Base-by-base conservation (phyloP, 352 stramenopile genomes). In the Pythium rishiriense region DNA sequence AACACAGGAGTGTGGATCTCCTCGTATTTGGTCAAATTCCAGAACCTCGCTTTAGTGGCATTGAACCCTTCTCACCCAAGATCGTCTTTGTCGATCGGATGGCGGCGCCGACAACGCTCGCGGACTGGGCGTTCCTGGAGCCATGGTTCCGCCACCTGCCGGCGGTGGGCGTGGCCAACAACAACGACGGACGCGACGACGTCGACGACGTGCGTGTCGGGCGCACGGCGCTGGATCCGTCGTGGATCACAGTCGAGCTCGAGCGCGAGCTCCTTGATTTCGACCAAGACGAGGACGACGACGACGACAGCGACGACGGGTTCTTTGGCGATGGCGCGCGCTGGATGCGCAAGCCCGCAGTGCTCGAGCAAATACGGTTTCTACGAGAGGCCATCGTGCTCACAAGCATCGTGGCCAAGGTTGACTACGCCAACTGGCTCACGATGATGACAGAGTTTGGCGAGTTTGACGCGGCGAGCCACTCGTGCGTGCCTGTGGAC, bases 341-440 rank as follows among this genome's bases (percentile, higher is more conserved):
- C 17, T 56, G 49, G 17, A 21, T 56, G 17, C 21, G 22, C 8
- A 56, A 56, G 49, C 49, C 49, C 15, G 28, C 22, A 3, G 49
- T 56, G 10, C 26, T 29, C 19, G 49, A 58, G 35, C 15, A 14
- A 3, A 17, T 45, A 33, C 33, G 50, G 7, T 24, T 21, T 1
- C 10, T 26, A 9, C 50, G 50, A 10, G 50, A 58, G 35, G 31
- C 50, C 5, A 25, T 58, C 4, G 9, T 58, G n/a, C 50, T 58
- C n/a, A 58, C 50, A 33, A 58, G 33, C 35, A 8, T 58, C 14
- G 31, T 58, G 15, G 50, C 50, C 4, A n/a, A 58, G 28, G 26
- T 41, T 11, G 33, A 47, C n/a, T 58, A 33, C 21, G 33, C 31
- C 31, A 35, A 9, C 6, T 58, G 50, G 50, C 21, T 58, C 22